Base-by-base conservation (phyloP, 805 yeast species). In the Zygosaccharomyces siamensis region DNA sequence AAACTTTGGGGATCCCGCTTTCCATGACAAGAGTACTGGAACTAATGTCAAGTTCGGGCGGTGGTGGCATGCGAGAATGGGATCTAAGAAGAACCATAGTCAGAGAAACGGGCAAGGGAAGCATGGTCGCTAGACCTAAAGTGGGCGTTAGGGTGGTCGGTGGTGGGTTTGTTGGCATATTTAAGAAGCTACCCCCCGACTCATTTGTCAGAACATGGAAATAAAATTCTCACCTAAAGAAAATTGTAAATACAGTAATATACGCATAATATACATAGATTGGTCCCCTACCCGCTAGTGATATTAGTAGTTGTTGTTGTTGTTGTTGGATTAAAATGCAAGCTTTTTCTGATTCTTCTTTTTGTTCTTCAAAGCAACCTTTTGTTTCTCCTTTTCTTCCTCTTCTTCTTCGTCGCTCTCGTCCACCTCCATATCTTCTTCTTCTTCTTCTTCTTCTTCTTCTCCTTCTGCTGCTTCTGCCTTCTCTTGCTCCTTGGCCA, bases 401-500 rank as follows among this genome's bases (percentile, higher is more conserved):
- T 60, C 65, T 51, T 69, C 72, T 51, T 71, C 85, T 55, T 73
- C 78, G 43, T 70, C 74, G 33, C 73, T 77, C 47, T 69, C 74
- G 43, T 72, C 78, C 57, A 68, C 77, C 32, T 73, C 78, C 47
- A 67, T 72, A 46, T 67, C 75, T 45, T 70, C 76, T 43, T 70
- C 79, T 37, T 69, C 77, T 43, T 69, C 77, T 47, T 70, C 77
- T 44, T 64, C 73, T 18, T 58, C 68, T 39, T 70, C 80, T 50
- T 69, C 78, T 35, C 66, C 74, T 5, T 67, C 76, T 61, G 66
- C 72, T 42, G 68, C 74, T 48, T 71, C 78, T 48, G 72, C 82
- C 64, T 71, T 81, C 48, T 79, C 81, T 57, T 84, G 84, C 58
- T 73, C 76, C 72, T 78, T 86, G 58, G 90, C 89, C 48, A 82